phyloP scores from a whole-genome alignment of 805 yeast species.

The Schizosaccharomyces lindneri region DNA sequence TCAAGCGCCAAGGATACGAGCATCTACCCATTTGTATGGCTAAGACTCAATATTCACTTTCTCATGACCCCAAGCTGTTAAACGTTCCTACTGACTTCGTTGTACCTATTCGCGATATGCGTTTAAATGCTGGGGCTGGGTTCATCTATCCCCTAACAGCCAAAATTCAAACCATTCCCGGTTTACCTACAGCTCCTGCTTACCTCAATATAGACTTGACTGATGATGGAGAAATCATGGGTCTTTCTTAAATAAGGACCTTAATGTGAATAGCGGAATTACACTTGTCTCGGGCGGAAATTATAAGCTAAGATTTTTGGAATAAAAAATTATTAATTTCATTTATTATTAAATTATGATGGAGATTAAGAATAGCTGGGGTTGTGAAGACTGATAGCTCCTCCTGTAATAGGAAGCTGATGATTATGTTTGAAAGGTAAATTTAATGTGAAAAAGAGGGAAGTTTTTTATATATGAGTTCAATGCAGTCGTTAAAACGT shows the following conservation, averaged over 20 bases:
- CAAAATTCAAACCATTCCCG: conserved; percentile 92
- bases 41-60: conserved; percentile 85
- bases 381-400: no score
- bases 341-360: no score
- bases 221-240: conserved; percentile 76
- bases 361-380: no score
- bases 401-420: no score
- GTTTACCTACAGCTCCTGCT: conserved; percentile 86
- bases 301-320: no score
- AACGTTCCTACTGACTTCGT: conserved; percentile 89
- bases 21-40: conserved; percentile 89
- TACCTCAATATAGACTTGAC: conserved; percentile 91
- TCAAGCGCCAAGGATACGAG: conserved; percentile 69
- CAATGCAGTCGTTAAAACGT: background rate
- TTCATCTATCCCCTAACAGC: conserved; percentile 90
- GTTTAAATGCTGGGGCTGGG: conserved; percentile 91
- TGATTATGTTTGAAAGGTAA: background rate
- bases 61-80: conserved; percentile 78
- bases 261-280: background rate
- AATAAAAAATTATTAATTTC: no score
- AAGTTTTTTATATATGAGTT: no score
- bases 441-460: background rate
- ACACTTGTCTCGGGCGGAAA: no score
- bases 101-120: conserved; percentile 85
- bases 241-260: conserved; percentile 34